phyloP scores from a whole-genome alignment of 129 eudicot genomes.

The Escallonia rubra region DNA sequence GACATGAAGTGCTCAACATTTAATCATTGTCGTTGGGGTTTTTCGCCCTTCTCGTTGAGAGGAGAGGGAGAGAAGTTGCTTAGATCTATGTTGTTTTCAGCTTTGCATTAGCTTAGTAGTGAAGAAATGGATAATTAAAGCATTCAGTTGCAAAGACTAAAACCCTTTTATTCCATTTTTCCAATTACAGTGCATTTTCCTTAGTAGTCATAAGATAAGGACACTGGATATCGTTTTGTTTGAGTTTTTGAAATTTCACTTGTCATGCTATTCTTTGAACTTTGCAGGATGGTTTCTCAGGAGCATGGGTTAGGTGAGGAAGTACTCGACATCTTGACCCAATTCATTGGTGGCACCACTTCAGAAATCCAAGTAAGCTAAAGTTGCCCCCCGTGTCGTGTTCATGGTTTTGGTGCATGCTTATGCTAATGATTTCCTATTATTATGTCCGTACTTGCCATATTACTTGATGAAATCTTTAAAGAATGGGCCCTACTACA shows the following conservation, averaged over 20 bases:
- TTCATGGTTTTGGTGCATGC: conserved; percentile 13
- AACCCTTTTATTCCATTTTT: too few species aligned
- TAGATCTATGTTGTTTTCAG: too few species aligned
- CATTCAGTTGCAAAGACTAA: too few species aligned
- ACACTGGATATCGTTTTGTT: conserved; percentile 2
- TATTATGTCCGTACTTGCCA: background rate
- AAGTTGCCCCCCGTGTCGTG: background rate
- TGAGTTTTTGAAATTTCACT: background rate
- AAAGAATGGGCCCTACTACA: too few species aligned
- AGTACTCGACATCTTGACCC: conserved; percentile 55
- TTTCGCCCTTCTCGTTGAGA: too few species aligned
- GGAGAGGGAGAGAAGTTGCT: too few species aligned
- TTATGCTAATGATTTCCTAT: background rate
- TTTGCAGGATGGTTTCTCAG: conserved; percentile 63
- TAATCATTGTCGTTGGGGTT: too few species aligned
- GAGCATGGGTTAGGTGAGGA: conserved; percentile 67
- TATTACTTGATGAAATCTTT: too few species aligned
- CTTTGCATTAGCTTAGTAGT: too few species aligned
- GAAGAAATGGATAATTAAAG: too few species aligned
- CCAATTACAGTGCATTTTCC: background rate
- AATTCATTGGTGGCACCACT: conserved; percentile 58
- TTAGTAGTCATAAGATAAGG: background rate
- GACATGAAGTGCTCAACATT: too few species aligned
- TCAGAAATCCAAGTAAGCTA: conserved; percentile 63
- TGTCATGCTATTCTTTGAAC: conserved; percentile 7